These are phyloP conservation scores for Trametes maxima DNA, from an alignment of 768 basidiomycete species.

Conservation along the genomic window DNA sequence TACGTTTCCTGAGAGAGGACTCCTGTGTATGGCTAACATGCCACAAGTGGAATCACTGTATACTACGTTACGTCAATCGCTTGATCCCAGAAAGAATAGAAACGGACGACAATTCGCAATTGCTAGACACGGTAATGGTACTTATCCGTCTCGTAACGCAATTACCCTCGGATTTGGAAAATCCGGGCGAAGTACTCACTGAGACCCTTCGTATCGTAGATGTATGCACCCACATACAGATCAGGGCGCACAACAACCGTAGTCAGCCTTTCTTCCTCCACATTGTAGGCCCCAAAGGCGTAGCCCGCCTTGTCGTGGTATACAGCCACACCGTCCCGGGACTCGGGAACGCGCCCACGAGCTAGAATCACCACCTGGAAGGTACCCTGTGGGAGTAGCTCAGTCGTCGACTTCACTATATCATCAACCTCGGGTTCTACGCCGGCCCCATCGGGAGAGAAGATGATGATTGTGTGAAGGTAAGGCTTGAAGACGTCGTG, in stretches of 20 bases:
- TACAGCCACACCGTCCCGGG: not conserved
- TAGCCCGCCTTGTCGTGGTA: conserved; percentile 17
- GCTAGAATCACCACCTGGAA: not conserved
- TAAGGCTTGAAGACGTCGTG: conserved; percentile 33
- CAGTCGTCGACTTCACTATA: not conserved
- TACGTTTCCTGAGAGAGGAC: too few species aligned
- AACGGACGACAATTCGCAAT: too few species aligned
- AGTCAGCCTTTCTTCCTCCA: not conserved
- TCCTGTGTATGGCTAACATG: too few species aligned
- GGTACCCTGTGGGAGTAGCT: not conserved
- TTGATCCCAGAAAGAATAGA: too few species aligned
- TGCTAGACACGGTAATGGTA: too few species aligned
- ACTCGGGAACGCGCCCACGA: not conserved
- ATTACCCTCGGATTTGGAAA: not conserved
- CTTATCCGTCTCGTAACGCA: too few species aligned
- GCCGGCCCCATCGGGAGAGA: conserved; percentile 14
- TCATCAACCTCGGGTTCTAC: not conserved
- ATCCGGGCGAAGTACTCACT: not conserved
- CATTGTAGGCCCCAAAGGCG: conserved; percentile 8
- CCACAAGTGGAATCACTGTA: too few species aligned
- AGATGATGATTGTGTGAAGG: conserved; percentile 38
- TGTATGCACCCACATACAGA: conserved; percentile 10
- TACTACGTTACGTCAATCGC: too few species aligned
- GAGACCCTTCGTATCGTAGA: not conserved
- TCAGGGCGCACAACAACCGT: conserved; percentile 17